Conservation (phyloP, 108 stramenopile species). For the Parmales sp. region DNA sequence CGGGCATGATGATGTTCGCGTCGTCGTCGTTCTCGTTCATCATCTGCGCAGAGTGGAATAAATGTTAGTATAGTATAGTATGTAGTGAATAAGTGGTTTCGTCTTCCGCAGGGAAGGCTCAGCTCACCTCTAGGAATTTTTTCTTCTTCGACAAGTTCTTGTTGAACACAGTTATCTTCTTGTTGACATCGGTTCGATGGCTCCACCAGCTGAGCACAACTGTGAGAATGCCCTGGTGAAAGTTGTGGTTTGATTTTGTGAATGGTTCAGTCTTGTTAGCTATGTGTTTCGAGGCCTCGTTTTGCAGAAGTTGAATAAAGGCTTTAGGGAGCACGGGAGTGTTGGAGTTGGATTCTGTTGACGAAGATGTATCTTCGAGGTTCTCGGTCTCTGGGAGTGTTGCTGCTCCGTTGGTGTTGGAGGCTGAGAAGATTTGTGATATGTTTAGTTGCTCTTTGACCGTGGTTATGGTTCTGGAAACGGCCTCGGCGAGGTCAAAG, state of each 20-base stretch:
- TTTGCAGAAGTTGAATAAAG: background rate
- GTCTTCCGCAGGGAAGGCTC: no score
- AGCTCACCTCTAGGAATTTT: background rate
- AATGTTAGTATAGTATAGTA: no score
- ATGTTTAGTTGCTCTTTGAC: background rate
- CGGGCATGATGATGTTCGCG: background rate
- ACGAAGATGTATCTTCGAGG: background rate
- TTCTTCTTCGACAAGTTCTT: conserved; percentile 2
- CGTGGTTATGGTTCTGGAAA: background rate
- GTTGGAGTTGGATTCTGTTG: background rate
- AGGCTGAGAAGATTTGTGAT: background rate
- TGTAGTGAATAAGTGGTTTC: no score
- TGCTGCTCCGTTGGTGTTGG: no score
- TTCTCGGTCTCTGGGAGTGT: no score
- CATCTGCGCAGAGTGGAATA: no score
- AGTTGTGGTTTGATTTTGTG: background rate
- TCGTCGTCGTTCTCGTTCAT: background rate
- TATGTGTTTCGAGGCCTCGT: background rate
- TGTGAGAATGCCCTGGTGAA: background rate
- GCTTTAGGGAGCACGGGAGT: background rate
- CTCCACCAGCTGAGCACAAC: background rate
- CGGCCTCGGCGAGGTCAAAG: background rate
- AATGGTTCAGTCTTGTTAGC: background rate
- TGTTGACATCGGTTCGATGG: background rate
- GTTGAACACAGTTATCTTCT: background rate